Base-by-base conservation (phyloP, 352 stramenopile species). In the Globisporangium mamillatum region DNA sequence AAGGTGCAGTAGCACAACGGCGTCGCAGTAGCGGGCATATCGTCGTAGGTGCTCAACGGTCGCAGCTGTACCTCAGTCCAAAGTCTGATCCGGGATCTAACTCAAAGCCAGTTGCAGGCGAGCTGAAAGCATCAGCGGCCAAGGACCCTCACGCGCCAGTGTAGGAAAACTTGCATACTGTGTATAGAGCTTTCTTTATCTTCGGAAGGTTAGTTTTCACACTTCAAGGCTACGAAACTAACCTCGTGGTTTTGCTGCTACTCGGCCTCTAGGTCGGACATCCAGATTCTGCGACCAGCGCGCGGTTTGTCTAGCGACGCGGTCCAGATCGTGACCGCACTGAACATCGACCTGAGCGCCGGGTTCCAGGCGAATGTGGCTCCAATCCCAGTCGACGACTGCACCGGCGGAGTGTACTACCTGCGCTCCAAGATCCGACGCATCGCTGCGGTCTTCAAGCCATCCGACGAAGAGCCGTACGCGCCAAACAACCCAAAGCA, bases 321-420 rank as follows among this genome's bases (percentile, higher is more conserved):
- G 8, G 18, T 71, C 12, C 34, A 38, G 54, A 68, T 67, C 20
- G 71, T 82, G 36, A 60, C 69, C 3, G 10, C 71, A 9, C 65
- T 81, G 6, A 64, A 66, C 7, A 71, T 29, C 9, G 76, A 80
- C n/a, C 68, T 84, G 20, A 68, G 74, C 8, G 54, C 61, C 1
- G 80, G 76, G 9, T 75, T 89, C 20, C 70, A 75, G 38, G 64
- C 71, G 7, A 63, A 71, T 25, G 71, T 86, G 0, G 50, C 72
- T 22, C 81, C 81, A 1, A 71, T 84, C 10, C 69, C 79, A 20
- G 75, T 90, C 12, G 76, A 88, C 8, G 80, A 90, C 67, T 88
- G 82, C 63, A 90, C 78, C 0, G 82, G 85, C 4, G 82, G 85
- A 0, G 83, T 90, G 7, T 93, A 93, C 53, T 88, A 81, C 64